Conservation (phyloP, 257 asterid species). For the Solanum dulcamara region DNA sequence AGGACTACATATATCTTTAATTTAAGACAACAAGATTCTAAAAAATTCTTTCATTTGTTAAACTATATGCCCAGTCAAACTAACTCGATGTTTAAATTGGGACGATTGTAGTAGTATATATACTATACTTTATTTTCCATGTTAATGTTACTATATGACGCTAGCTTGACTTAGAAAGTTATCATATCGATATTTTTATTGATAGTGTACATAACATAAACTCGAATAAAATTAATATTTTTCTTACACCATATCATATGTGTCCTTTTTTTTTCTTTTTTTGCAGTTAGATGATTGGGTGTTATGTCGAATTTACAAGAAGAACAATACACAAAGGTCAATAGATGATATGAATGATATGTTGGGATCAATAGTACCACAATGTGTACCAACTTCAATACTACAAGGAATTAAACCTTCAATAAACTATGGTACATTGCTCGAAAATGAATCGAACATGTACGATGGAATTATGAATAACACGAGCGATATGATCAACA, state of each 20-base stretch:
- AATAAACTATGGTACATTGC: background rate
- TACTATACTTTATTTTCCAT: background rate
- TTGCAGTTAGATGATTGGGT: conserved; percentile 5
- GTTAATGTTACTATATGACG: background rate
- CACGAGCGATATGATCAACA: background rate
- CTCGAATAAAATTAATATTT: background rate
- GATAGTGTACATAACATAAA: background rate
- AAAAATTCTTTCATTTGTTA: too few species aligned
- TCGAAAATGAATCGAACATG: background rate
- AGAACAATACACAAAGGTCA: background rate
- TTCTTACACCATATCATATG: background rate
- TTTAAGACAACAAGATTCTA: too few species aligned
- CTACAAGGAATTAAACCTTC: background rate
- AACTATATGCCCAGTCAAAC: background rate
- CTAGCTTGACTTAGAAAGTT: background rate
- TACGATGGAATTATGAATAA: background rate
- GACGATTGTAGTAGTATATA: background rate
- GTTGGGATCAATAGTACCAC: background rate
- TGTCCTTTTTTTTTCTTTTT: background rate
- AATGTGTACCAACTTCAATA: background rate
- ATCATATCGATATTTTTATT: background rate
- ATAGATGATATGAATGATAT: background rate
- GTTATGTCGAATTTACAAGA: conserved; percentile 2
- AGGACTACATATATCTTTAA: too few species aligned
- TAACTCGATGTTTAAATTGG: background rate